Evolutionary conservation across 2,329 filamentous ascomycete genomes (phyloP), one percentile per base, ranked within the genome.

Genomic region (Cladosporium sp.): DNA sequence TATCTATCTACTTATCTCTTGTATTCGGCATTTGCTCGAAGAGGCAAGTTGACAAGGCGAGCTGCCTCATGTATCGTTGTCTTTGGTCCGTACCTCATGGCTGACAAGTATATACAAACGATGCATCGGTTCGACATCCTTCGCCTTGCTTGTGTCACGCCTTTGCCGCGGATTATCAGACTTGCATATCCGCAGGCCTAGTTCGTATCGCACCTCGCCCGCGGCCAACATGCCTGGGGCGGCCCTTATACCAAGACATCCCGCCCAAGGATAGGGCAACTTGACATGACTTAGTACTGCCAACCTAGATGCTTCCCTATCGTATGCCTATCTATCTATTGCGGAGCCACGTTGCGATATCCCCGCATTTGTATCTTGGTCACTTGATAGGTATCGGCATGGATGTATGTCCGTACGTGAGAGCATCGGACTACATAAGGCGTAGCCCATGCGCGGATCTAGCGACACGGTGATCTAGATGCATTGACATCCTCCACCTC

Each of bases 321-420:
- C 61, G 23, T 26, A n/a, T 46, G 61, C 61, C 61, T 63, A 63
- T 63, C 61, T 56, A 28, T 11, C 11, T 16, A n/a, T 35, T 63
- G 61, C 26, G 61, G 61, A 55, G 61, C 49, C 50, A 26, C 53
- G 61, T 23, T 31, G 50, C 35, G 61, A 33, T 49, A 63, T 56
- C 61, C 61, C 61, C 61, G 61, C 61, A 46, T 46, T 5, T 21
- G 14, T 18, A 56, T 46, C 35, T 12, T 56, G 50, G 50, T 29
- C 29, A 62, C 28, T 14, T 35, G 44, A 62, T 62, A 52, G 31
- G 33, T 28, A 37, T 23, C 59, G 44, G 59, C 28, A 12, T 37
- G 12, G 18, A 31, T 52, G 59, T 35, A 31, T 52, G 59, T 35
- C 29, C 44, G 28, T 16, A 28, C 18, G 18, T 37, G 35, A 40